These are phyloP conservation scores for Dillenia turbinata DNA, from an alignment of 164 flowering plant genomes.

Conservation along the genomic window DNA sequence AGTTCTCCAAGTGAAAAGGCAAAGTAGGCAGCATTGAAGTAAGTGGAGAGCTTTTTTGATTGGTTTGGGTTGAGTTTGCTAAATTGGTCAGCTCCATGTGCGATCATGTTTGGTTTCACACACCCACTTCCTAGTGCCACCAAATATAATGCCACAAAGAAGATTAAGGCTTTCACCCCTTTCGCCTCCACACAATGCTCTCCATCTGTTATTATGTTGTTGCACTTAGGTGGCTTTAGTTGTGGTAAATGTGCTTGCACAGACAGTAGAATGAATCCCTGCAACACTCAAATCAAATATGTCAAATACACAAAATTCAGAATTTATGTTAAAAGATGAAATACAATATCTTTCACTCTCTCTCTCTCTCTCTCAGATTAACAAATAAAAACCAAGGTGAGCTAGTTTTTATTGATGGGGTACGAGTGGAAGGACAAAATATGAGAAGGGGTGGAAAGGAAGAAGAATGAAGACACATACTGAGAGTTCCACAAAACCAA, in stretches of 20 bases:
- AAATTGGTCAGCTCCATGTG: constrained; percentile 38
- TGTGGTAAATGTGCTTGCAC: constrained; percentile 24
- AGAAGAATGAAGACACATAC: constrained; percentile 2
- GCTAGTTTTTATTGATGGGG: background rate
- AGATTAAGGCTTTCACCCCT: constrained; percentile 20
- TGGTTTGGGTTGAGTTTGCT: constrained; percentile 21
- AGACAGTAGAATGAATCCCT: constrained; percentile 35
- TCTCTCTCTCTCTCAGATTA: no score
- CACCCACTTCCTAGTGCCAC: constrained; percentile 38
- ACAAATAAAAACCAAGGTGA: no score
- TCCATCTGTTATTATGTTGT: constrained; percentile 1
- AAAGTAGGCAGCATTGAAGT: constrained; percentile 38
- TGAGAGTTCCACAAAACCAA: constrained; percentile 18
- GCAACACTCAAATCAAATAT: background rate
- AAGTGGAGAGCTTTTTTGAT: constrained; percentile 20
- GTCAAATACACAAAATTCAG: no score
- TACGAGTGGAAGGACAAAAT: background rate
- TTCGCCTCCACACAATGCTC: constrained; percentile 18
- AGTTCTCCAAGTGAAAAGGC: constrained; percentile 26
- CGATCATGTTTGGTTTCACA: constrained; percentile 26
- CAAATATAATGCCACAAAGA: constrained; percentile 31
- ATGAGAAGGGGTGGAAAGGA: background rate
- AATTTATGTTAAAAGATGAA: no score
- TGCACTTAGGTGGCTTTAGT: constrained; percentile 24
- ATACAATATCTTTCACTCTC: no score